Conservation (phyloP, 2,329 filamentous ascomycete species). For the Sarocladium oryzae region DNA sequence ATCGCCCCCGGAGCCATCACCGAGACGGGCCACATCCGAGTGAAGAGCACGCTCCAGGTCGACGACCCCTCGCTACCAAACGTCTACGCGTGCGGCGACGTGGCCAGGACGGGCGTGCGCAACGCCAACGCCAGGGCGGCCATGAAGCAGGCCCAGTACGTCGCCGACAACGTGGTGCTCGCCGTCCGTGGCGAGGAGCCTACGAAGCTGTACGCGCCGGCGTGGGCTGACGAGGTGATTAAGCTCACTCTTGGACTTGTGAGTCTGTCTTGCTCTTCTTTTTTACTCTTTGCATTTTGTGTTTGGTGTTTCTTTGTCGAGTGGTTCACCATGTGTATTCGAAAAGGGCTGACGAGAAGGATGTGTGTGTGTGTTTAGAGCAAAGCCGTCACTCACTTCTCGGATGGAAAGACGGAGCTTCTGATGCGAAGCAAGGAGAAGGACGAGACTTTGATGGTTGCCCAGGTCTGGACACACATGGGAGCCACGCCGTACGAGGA, state of each 20-base stretch:
- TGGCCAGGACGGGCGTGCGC: conserved; percentile 43
- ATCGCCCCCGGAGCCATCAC: conserved; percentile 39
- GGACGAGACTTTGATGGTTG: conserved; percentile 37
- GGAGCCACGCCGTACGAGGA: conserved; percentile 40
- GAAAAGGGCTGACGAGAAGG: not conserved
- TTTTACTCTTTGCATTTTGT: not conserved
- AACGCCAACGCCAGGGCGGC: conserved; percentile 50
- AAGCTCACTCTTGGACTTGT: conserved; percentile 49
- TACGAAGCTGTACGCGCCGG: conserved; percentile 31
- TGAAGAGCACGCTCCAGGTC: conserved; percentile 54
- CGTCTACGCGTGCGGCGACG: conserved; percentile 59
- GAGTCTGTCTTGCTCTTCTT: conserved; percentile 15
- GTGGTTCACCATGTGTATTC: not conserved
- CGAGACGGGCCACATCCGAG: conserved; percentile 41
- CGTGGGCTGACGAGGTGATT: conserved; percentile 43
- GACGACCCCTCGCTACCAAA: conserved; percentile 38
- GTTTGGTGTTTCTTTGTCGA: not conserved
- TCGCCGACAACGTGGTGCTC: conserved; percentile 48
- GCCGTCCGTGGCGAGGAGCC: conserved; percentile 34
- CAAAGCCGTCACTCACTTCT: conserved; percentile 36
- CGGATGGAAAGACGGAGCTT: conserved; percentile 36
- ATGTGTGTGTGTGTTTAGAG: conserved; percentile 27
- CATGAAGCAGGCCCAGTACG: conserved; percentile 44
- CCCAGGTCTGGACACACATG: conserved; percentile 34
- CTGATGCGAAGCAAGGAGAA: conserved; percentile 35